phyloP scores from a whole-genome alignment of 148 eudicot species.

The Cornus controversa region DNA sequence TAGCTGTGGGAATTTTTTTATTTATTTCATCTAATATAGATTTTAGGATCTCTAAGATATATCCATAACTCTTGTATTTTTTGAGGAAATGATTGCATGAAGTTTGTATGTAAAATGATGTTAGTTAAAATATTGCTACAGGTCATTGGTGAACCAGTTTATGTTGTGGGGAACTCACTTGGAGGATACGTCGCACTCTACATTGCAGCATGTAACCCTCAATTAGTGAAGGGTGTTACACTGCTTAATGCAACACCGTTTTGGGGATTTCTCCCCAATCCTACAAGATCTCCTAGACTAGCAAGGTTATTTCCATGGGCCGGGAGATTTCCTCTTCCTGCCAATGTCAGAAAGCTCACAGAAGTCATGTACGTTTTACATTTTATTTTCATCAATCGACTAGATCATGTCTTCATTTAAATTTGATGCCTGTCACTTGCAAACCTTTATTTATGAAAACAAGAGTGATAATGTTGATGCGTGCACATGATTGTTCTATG shows the following conservation, averaged over 20 bases:
- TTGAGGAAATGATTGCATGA: not conserved
- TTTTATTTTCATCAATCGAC: not conserved
- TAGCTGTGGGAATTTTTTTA: not conserved
- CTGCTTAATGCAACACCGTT: constrained; percentile 95
- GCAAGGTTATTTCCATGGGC: constrained; percentile 79
- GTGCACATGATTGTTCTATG: not conserved
- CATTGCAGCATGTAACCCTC: constrained; percentile 73
- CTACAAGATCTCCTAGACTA: constrained; percentile 65
- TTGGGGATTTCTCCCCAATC: constrained; percentile 97
- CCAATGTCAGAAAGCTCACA: constrained; percentile 57
- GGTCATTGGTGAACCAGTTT: constrained; percentile 94
- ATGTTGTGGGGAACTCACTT: constrained; percentile 89
- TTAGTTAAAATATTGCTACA: constrained; percentile 27
- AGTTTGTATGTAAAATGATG: not conserved
- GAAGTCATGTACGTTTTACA: constrained; percentile 62
- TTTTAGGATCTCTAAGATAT: not conserved
- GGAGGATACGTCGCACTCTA: constrained; percentile 93
- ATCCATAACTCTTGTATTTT: not conserved
- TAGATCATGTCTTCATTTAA: not conserved
- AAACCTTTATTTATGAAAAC: not conserved
- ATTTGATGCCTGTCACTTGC: not conserved
- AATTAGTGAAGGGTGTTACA: constrained; percentile 85
- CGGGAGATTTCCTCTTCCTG: constrained; percentile 93
- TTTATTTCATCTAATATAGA: not conserved
- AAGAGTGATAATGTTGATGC: not conserved